phyloP scores from a whole-genome alignment of 2,329 filamentous ascomycete genomes.

The Mariannaea elegans region DNA sequence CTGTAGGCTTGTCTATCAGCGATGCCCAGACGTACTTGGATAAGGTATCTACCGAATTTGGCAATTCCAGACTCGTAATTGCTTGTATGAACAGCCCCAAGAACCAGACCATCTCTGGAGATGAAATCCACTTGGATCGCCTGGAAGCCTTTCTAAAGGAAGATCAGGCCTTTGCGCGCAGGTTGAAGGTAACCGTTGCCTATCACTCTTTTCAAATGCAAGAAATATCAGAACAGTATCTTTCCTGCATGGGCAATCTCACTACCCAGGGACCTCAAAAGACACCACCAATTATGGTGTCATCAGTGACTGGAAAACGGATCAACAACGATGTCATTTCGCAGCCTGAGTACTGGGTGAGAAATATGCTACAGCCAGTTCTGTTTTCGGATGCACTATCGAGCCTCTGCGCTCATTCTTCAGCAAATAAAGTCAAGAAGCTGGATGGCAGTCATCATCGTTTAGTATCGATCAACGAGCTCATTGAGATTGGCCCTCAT shows the following conservation, averaged over 20 bases:
- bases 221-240: too few species aligned
- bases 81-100: constrained; percentile 29
- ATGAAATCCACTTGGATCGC: constrained; percentile 15
- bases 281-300: neutral
- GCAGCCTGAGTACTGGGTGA: constrained; percentile 2
- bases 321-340: neutral
- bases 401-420: neutral
- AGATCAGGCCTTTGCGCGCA: constrained; percentile 20
- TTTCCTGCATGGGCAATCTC: neutral
- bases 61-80: too few species aligned
- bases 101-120: constrained; percentile 27
- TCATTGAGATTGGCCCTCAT: constrained; percentile 16
- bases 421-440: too few species aligned
- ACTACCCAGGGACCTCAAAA: neutral
- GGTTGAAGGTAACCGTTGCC: constrained; percentile 54
- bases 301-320: neutral
- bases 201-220: constrained; percentile 63
- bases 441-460: neutral
- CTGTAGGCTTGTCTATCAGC: constrained; percentile 39
- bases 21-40: constrained; percentile 34
- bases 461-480: neutral
- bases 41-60: neutral
- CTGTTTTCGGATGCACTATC: neutral
- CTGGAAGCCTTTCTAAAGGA: constrained; percentile 12
- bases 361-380: neutral